Evolutionary conservation across 768 basidiomycete genomes (phyloP).

Genomic region (Rhodocollybia butyracea): DNA sequence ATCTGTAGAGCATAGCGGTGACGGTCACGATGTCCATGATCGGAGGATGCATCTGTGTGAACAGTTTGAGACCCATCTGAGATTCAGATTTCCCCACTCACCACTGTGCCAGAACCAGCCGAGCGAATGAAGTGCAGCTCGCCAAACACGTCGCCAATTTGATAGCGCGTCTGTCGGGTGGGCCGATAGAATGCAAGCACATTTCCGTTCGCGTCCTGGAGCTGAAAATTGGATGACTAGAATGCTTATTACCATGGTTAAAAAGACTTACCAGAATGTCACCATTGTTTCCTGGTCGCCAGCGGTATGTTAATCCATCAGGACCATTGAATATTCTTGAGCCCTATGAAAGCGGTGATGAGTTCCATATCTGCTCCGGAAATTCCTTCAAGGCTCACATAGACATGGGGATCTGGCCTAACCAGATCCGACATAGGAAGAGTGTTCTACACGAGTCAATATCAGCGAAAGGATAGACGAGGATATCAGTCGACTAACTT

Average conservation of each 20-base stretch:
- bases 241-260: neutral
- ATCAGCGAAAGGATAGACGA: constrained; percentile 12
- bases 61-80: constrained; percentile 5
- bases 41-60: constrained; percentile 73
- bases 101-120: constrained; percentile 81
- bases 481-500: constrained; percentile 42
- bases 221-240: constrained; percentile 34
- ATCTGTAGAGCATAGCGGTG: constrained; percentile 83
- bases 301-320: constrained; percentile 76
- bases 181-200: constrained; percentile 81
- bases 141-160: constrained; percentile 83
- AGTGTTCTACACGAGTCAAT: constrained; percentile 50
- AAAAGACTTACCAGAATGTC: constrained; percentile 55
- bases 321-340: constrained; percentile 76
- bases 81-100: constrained; percentile 26
- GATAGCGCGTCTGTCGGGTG: constrained; percentile 74
- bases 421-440: constrained; percentile 83
- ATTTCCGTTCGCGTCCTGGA: constrained; percentile 66
- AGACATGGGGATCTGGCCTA: constrained; percentile 58
- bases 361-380: constrained; percentile 8
- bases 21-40: constrained; percentile 88
- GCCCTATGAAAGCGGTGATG: constrained; percentile 37
- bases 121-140: constrained; percentile 80
- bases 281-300: constrained; percentile 63
- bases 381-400: constrained; percentile 42